Base-by-base conservation (phyloP, 2,329 filamentous ascomycete genomes). In the Beauveria brongniartii region DNA sequence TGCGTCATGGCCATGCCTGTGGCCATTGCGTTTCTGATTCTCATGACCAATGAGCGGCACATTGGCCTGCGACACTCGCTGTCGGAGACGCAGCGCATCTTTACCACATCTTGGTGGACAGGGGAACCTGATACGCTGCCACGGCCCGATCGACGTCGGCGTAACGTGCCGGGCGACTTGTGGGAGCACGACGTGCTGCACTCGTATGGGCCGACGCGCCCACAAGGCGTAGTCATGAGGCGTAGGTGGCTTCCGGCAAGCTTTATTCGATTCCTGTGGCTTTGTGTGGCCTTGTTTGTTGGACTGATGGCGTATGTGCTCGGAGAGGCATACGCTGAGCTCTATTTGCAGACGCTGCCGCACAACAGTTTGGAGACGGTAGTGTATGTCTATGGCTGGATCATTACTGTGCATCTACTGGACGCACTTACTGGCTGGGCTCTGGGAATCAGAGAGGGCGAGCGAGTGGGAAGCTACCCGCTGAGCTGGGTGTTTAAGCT, bases 401-500 rank as follows among this genome's bases (percentile, higher is more conserved):
- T 88, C 10, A 77, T 81, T 34, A 88, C 85, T 1, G 84, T 89
- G 9, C 82, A 88, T 63, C 71, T 88, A 26, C 75, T 89, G 8
- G 86, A 89, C 67, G 81, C 80, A 2, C 72, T 87, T 61, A 87
- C 85, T 0, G 85, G 84, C 1, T 89, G 84, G 83, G 86, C 88
- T 53, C 71, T 89, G 44, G 85, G 86, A 50, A 85, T 82, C 44
- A 82, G 80, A 57, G 83, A 88, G 65, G 85, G 86, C 53, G 83
- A 88, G 69, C 77, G 85, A 37, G 86, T 89, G 1, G 85, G 85
- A 44, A 87, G 83, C 69, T 89, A 89, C 67, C 86, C 86, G n/a
- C 71, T 89, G 61, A 86, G 84, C 65, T 89, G 85, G 82, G 82
- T 87, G 47, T 89, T 89, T 67, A 89, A 89, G 70, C 77, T 89